Evolutionary conservation across 345 rosid genomes (phyloP), one percentile per base, ranked within the genome.

Genomic region (Eucalyptus sp.): DNA sequence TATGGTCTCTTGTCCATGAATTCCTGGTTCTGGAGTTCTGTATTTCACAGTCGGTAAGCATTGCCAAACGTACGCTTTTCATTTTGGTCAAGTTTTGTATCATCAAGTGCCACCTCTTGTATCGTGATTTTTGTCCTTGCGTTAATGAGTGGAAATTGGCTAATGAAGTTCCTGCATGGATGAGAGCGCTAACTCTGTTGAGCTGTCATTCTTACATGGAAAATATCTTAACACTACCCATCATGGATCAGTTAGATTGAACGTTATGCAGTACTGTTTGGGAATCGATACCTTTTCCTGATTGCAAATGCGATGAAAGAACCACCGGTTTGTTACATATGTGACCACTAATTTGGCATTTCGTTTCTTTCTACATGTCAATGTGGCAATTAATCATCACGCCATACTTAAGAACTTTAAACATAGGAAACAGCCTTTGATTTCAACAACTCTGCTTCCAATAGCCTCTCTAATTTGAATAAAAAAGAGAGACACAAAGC

Each of bases 21-120:
- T 88, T 89, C 94, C 87, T 96, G 97, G 98, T 93, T 97, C 88
- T 97, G 99, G 98, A 95, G 96, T 93, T 92, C 95, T 91, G 95
- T 95, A 87, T 96, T 96, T 90, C 99, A 96, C 89, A 94, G 94
- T 90, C 95, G 96, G 99, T 97, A 92, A 92, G 93, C 87, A 88
- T 64, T 89, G 68, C 58, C 37, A 52, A 50, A 50, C 33, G 4
- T 54, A 9, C 22, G 43, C 64, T 33, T 50, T 11, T 41, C 84
- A 41, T 22, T 76, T 33, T 87, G 48, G 79, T 60, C 50, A 52
- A 87, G n/a, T 87, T 29, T 87, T 60, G 20, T 62, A 58, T 41
- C 84, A 6, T 37, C 8, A 15, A 41, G 48, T 76, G 84, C 29
- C 84, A 41, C 29, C 27, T 76, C 84, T 76, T 76, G 48, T 76